Evolutionary conservation across 495 filamentous ascomycete genomes (phyloP), one percentile per base, ranked within the genome.

Genomic region (Parachaetomium inaequale): DNA sequence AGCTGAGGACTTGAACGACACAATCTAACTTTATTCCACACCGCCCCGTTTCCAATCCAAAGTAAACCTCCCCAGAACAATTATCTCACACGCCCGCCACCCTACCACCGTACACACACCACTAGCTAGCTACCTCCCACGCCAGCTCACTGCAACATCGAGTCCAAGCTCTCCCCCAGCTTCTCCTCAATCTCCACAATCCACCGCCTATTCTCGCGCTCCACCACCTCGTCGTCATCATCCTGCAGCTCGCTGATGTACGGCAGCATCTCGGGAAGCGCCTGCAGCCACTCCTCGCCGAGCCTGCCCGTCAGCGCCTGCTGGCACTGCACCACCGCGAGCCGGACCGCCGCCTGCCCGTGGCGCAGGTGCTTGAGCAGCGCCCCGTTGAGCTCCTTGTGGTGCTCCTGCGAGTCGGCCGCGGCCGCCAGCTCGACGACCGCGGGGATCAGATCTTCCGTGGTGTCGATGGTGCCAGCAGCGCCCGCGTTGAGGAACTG

Each of bases 221-320:
- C 94, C 42, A 98, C 93, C 26, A 74, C 78, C 75, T 97, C 93
- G 64, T 97, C 91, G 64, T 96, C 94, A 73, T 98, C 94, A 73
- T 98, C 95, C 79, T 94, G 88, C 63, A 95, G 69, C 75, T 98
- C 94, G 63, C 88, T 93, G 54, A 98, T 94, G 58, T 90, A 89
- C 34, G 94, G 94, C 66, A 98, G 77, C 86, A 96, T 96, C 81
- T 98, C 93, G 0, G 93, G 90, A 72, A 98, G 74, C 72, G 93
- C 79, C 2, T 84, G 82, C 61, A 98, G 74, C 95, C 95, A 98
- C 65, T 98, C 94, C 67, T 97, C 91, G 25, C 91, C 92, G 25
- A 97, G 74, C 57, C 84, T 79, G 55, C 85, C 82, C 23, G 92
- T 93, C 53, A 98, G 79, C 2, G 81, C 84, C 63, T 87, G 87